These are phyloP conservation scores for Leccinum griseonigrum DNA, from an alignment of 1,284 basidiomycete species.

Conservation along the genomic window DNA sequence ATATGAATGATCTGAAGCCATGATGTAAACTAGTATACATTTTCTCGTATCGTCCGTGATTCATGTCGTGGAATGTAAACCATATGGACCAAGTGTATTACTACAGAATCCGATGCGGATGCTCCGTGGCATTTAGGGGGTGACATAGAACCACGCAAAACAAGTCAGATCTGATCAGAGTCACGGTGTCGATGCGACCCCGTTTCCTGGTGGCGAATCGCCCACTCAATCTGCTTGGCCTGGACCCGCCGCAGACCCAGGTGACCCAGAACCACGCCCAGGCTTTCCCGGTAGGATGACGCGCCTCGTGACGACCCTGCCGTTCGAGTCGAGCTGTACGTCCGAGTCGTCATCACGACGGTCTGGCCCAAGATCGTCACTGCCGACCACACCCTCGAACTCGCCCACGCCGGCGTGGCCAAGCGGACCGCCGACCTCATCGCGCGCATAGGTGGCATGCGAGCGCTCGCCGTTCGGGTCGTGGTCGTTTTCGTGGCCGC, in stretches of 20 bases:
- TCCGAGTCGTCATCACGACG: not conserved
- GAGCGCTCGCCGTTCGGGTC: constrained; percentile 34
- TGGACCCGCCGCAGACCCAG: not conserved
- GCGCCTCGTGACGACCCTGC: constrained; percentile 22
- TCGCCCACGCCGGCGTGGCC: constrained; percentile 32
- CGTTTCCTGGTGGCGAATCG: not conserved
- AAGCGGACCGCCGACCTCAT: constrained; percentile 46
- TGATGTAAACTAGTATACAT: not conserved
- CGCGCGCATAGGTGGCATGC: constrained; percentile 38
- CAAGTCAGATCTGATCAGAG: constrained; percentile 13
- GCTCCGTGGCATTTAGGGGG: not conserved
- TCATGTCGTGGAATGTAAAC: not conserved
- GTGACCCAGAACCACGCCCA: constrained; percentile 1
- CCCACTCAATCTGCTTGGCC: constrained; percentile 21
- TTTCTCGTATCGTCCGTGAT: constrained; percentile 7
- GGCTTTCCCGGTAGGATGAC: not conserved
- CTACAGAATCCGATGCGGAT: not conserved
- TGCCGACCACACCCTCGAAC: constrained; percentile 32
- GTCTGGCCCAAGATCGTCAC: constrained; percentile 31
- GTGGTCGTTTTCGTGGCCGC: not conserved
- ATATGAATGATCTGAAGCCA: not conserved
- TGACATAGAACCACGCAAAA: not conserved
- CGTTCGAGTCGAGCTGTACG: constrained; percentile 24
- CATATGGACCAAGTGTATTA: constrained; percentile 1
- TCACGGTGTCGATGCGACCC: not conserved